These are phyloP conservation scores for Phanerochaete carnosa DNA, from an alignment of 768 basidiomycete genomes.

Conservation along the genomic window DNA sequence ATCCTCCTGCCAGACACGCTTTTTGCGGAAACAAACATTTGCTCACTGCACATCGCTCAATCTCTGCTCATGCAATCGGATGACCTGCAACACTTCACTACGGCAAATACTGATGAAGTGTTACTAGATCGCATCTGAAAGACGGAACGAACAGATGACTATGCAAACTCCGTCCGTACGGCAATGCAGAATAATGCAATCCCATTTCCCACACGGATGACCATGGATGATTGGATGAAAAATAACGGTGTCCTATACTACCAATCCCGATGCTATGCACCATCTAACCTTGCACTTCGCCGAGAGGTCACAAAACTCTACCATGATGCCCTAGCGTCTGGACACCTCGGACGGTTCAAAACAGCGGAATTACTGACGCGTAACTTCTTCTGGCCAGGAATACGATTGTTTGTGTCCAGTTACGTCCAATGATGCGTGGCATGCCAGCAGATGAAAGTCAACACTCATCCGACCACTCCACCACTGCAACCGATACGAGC, in stretches of 20 bases:
- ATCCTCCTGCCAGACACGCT: constrained; percentile 3
- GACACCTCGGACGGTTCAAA: constrained; percentile 26
- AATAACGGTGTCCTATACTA: background rate
- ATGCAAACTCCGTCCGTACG: constrained; percentile 12
- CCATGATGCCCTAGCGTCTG: constrained; percentile 22
- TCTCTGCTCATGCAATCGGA: background rate
- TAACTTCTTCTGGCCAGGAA: constrained; percentile 29
- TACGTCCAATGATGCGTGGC: constrained; percentile 27
- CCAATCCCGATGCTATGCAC: constrained; percentile 1
- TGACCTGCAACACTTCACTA: background rate
- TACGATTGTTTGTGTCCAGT: constrained; percentile 13
- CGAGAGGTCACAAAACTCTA: constrained; percentile 8
- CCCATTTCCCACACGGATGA: constrained; percentile 13
- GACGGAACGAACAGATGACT: background rate
- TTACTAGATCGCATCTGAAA: background rate
- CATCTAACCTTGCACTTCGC: background rate
- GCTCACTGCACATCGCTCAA: background rate
- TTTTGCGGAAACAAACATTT: background rate
- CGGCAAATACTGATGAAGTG: background rate
- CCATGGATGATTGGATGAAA: background rate
- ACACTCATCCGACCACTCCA: background rate
- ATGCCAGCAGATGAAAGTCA: constrained; percentile 25
- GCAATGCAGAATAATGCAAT: constrained; percentile 18
- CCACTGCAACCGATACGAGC: constrained; percentile 5
- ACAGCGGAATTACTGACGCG: constrained; percentile 21